A percentile compares a stretch with the other conserved stretches of the same genome.
phyloP scores from a whole-genome alignment of 306 rosid genomes.

The Fagus sylvatica region DNA sequence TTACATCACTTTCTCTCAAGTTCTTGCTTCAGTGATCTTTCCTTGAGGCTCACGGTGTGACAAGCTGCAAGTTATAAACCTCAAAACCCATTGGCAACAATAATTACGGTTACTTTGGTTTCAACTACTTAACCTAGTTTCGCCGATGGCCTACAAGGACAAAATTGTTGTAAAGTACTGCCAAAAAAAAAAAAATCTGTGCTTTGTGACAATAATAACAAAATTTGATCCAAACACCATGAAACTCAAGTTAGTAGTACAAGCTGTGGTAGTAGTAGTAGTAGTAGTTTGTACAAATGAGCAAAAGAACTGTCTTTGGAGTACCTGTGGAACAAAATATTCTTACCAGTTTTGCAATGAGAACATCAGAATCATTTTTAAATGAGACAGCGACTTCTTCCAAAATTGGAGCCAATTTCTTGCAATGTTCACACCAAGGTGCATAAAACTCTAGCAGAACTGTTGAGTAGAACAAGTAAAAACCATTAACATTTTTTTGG shows the following conservation, averaged over 20 bases:
- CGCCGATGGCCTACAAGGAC: no score
- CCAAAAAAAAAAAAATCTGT: no score
- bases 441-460: constrained; percentile 57
- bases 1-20: no score
- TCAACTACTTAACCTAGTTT: no score
- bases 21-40: no score
- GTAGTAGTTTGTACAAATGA: background rate
- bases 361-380: constrained; percentile 37
- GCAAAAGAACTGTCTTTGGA: background rate
- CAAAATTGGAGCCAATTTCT: constrained; percentile 48
- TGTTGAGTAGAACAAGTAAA: constrained; percentile 12
- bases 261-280: background rate
- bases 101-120: no score
- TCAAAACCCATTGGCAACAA: no score
- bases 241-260: background rate
- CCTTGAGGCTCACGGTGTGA: no score
- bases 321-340: background rate
- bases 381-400: constrained; percentile 50
- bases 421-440: constrained; percentile 62
- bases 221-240: no score
- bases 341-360: constrained; percentile 54
- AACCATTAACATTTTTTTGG: background rate
- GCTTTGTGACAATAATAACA: no score
- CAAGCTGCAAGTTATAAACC: no score
- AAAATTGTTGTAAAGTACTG: no score